Base-by-base conservation (phyloP, 192 early-diverging fungal species). In the Coemansia sp. region DNA sequence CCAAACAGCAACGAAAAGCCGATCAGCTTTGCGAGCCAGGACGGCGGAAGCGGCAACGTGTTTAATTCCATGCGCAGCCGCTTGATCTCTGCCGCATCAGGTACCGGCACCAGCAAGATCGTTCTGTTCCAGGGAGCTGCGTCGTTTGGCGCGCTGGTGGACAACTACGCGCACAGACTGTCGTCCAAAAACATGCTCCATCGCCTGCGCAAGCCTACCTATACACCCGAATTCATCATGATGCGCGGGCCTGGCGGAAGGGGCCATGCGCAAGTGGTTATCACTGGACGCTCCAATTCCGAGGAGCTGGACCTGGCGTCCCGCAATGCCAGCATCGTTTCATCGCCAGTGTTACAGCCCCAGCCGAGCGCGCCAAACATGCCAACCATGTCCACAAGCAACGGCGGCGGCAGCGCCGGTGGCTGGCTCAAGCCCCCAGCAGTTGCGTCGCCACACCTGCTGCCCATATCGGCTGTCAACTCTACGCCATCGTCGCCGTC, bases 41-140 rank as follows among this genome's bases (percentile, higher is more conserved):
- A 75, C 48, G 77, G 66, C 56, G 52, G 20, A 48, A 55, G 39
- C 64, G 38, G 24, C 46, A 38, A 43, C 44, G 64, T 81, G 60
- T 71, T 73, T 63, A 66, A 76, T 73, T 85, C 66, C 35, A 62
- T 84, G 61, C 79, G 78, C 45, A 84, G 86, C 55, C 72, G 81
- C 46, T 74, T 86, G 55, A 71, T 71, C 16, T 84, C 83, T 48
- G 63, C 74, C 0, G 89, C 88, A 21, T 71, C 85, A 18, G 81
- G 64, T 4, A 72, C 81, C 7, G 81, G 70, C 23, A 85, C 79
- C 61, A 85, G 83, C 66, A 87, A 87, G 84, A 90, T 88, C 44
- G 92, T 83, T 63, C 84, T 97, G 48, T 97, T 97, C 83, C 93
- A 96, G 75, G 95, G 95, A n/a, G 93, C 95, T 1, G 94, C 92